phyloP scores from a whole-genome alignment of 179 eudicot genomes.

The Pouteria campechiana region DNA sequence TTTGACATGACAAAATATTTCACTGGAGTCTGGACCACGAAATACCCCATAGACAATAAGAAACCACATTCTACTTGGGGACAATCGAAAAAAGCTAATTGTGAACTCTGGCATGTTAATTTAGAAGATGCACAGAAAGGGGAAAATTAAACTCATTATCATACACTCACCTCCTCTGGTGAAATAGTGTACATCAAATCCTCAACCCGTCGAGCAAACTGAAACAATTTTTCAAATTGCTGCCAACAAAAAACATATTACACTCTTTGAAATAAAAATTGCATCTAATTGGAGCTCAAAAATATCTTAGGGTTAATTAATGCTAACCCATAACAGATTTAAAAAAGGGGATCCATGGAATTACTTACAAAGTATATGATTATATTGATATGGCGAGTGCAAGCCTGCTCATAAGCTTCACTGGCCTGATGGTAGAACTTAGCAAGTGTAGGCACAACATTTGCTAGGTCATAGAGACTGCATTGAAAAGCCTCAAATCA shows the following conservation, averaged over 20 bases:
- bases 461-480: conserved; percentile 96
- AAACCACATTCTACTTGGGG: too few relatives aligned
- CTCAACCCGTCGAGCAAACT: conserved; percentile 82
- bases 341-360: background rate
- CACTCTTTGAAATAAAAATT: background rate
- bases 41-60: too few relatives aligned
- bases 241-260: conserved; percentile 29
- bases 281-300: too few relatives aligned
- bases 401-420: conserved; percentile 92
- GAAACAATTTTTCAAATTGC: conserved; percentile 97
- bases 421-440: conserved; percentile 98
- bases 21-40: too few relatives aligned
- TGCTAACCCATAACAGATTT: background rate
- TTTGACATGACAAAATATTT: too few relatives aligned
- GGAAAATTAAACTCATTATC: too few relatives aligned
- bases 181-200: conserved; percentile 75
- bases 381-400: conserved; percentile 79
- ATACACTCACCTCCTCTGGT: conserved; percentile 77
- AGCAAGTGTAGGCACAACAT: conserved; percentile 81
- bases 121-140: too few relatives aligned
- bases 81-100: too few relatives aligned
- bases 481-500: conserved; percentile 18
- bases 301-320: background rate
- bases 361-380: conserved; percentile 73
- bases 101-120: too few relatives aligned